Evolutionary conservation across 805 yeast genomes (phyloP).

Genomic region (Candida easanensis): DNA sequence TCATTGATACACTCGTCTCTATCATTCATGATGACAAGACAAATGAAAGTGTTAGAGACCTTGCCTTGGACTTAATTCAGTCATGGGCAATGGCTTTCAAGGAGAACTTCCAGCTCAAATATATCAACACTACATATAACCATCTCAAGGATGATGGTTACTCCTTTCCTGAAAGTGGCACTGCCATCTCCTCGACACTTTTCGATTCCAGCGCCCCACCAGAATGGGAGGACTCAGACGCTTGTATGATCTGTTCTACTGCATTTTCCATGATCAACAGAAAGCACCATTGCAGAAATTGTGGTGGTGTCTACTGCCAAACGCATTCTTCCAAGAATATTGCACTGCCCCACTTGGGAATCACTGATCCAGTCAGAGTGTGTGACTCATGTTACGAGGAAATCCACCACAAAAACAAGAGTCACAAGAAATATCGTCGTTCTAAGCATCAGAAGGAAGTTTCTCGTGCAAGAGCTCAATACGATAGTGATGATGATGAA

Average conservation of each 20-base stretch:
- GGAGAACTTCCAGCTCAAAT: slow-evolving; percentile 59
- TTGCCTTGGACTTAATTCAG: slow-evolving; percentile 63
- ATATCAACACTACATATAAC: slow-evolving; percentile 60
- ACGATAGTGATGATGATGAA: slow-evolving; percentile 61
- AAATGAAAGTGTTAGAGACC: slow-evolving; percentile 53
- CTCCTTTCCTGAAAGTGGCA: slow-evolving; percentile 54
- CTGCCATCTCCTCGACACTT: slow-evolving; percentile 44
- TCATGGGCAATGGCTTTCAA: slow-evolving; percentile 77
- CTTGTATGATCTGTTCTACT: slow-evolving; percentile 89
- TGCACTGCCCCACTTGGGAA: slow-evolving; percentile 81
- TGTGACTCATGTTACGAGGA: slow-evolving; percentile 86
- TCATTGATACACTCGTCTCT: slow-evolving; percentile 69
- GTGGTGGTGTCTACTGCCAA: slow-evolving; percentile 93
- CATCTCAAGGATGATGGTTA: slow-evolving; percentile 61
- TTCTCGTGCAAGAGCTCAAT: slow-evolving; percentile 24
- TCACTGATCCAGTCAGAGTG: slow-evolving; percentile 84
- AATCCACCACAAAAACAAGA: slow-evolving; percentile 40
- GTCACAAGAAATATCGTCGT: slow-evolving; percentile 20
- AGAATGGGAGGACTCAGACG: slow-evolving; percentile 94
- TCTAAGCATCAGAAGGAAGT: slow-evolving; percentile 24
- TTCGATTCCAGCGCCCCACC: slow-evolving; percentile 93
- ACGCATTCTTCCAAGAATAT: slow-evolving; percentile 73
- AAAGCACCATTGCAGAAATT: slow-evolving; percentile 94
- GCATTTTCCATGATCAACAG: slow-evolving; percentile 79
- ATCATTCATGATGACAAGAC: slow-evolving; percentile 38